These are phyloP conservation scores for Kwoniella europaea DNA, from an alignment of 768 basidiomycete genomes.

Conservation along the genomic window DNA sequence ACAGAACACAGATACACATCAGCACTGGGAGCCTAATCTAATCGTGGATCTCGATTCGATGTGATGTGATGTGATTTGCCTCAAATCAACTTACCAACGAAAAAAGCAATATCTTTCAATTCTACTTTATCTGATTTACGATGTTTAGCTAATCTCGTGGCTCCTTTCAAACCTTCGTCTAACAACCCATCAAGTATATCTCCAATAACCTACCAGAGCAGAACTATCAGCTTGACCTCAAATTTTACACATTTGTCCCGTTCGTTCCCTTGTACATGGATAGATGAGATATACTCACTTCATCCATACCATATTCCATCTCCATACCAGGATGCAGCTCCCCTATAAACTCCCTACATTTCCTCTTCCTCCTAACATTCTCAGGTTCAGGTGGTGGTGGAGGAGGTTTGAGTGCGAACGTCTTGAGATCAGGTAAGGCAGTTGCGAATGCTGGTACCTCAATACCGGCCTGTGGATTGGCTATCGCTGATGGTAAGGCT, in stretches of 20 bases:
- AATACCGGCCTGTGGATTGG: constrained; percentile 8
- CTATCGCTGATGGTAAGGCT: constrained; percentile 13
- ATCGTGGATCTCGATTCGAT: no score
- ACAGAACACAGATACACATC: background rate
- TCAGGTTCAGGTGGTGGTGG: constrained; percentile 36
- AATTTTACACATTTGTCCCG: no score
- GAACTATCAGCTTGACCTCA: no score
- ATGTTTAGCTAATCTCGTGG: constrained; percentile 43
- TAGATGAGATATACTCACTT: constrained; percentile 30
- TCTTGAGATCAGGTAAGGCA: constrained; percentile 21
- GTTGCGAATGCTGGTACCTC: constrained; percentile 19
- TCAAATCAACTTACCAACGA: constrained; percentile 36
- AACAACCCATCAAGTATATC: constrained; percentile 41
- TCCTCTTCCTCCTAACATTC: constrained; percentile 38
- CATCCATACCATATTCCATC: constrained; percentile 39
- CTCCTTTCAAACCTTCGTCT: constrained; percentile 31
- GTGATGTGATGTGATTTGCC: background rate
- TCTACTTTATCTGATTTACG: constrained; percentile 41
- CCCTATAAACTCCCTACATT: constrained; percentile 38
- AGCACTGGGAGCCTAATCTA: background rate
- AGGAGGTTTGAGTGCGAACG: constrained; percentile 17
- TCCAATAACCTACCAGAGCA: constrained; percentile 31
- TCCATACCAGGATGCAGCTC: constrained; percentile 44
- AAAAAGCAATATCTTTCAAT: constrained; percentile 45
- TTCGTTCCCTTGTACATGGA: background rate